Evolutionary conservation across 176 grass and related monocot species (phyloP), one percentile per base, ranked within the genome.

Genomic region (Neostapfia colusana): DNA sequence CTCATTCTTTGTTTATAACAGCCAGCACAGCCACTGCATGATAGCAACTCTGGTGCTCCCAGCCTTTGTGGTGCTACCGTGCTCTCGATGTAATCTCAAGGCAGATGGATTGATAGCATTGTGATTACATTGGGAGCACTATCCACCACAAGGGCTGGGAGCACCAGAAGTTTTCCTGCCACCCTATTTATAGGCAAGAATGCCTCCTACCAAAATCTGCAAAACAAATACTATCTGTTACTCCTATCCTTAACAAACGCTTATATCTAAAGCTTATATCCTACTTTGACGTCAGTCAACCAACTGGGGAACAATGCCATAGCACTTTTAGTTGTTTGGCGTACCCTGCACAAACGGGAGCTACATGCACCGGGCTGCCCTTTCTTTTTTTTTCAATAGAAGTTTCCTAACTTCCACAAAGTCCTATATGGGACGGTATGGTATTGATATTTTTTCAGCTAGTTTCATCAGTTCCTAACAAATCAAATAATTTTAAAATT

Each of bases 381-480:
- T 12, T 65, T 72, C 63, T 65, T 77, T 36, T 25, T 80, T 6
- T 45, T 20, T 7, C 20, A 37, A 17, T 46, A 54, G 54, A 10
- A 54, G 74, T 23, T 38, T 58, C 46, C 27, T 48, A 77, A 72
- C 73, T 72, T 76, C 26, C 49, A 65, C 15, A 9, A 56, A 54
- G 15, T 48, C n/a, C 40, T 40, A 42, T 42, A 58, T 17, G 45
- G 37, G 10, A 42, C 15, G 34, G 64, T 69, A 55, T 28, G 44
- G 44, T 43, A 37, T 55, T 72, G 57, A 53, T 77, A 15, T 31
- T 70, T 39, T 63, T 84, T 1, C 26, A 63, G 15, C 55, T 57
- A 77, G 63, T 77, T 9, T 81, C 61, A 56, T 9, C 31, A 82
- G 6, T 38, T 82, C 37, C 46, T 63, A 69, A 46, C 10, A 17